These are phyloP conservation scores for Penicillium corylophilum DNA, from an alignment of 2,329 filamentous ascomycete genomes.

Conservation along the genomic window DNA sequence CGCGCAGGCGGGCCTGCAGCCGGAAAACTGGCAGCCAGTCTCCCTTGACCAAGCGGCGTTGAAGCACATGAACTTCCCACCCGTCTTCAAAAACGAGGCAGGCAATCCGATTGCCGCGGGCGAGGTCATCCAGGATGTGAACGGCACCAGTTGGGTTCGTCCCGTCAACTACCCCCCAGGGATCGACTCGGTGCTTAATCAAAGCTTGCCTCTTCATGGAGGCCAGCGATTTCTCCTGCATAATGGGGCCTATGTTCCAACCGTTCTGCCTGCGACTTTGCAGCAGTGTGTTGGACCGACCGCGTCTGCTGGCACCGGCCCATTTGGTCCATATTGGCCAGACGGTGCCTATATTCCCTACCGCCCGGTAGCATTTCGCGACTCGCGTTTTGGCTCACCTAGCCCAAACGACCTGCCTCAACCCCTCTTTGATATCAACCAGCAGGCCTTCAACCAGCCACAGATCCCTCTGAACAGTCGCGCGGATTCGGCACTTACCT, in stretches of 20 bases:
- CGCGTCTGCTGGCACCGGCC: conserved; percentile 56
- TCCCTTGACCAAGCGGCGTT: conserved; percentile 30
- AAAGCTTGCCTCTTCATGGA: conserved; percentile 49
- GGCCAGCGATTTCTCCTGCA: conserved; percentile 43
- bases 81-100: conserved; percentile 39
- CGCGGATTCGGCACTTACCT: conserved; percentile 30
- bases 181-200: conserved; percentile 62
- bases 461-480: conserved; percentile 27
- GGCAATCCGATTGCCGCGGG: conserved; percentile 24
- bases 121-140: conserved; percentile 33
- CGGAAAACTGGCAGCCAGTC: conserved; percentile 35
- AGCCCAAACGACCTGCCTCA: conserved; percentile 23
- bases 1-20: conserved; percentile 31
- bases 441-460: conserved; percentile 28
- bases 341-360: conserved; percentile 63
- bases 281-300: conserved; percentile 60
- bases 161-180: conserved; percentile 50
- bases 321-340: conserved; percentile 64
- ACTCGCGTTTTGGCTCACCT: conserved; percentile 47
- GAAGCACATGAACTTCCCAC: conserved; percentile 40
- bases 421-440: conserved; percentile 31
- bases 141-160: conserved; percentile 43
- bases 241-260: conserved; percentile 55
- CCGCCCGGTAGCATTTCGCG: conserved; percentile 57
- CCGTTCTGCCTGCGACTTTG: conserved; percentile 58